Evolutionary conservation across 139 green algal genomes (phyloP).

Genomic region (Closterium sp.): DNA sequence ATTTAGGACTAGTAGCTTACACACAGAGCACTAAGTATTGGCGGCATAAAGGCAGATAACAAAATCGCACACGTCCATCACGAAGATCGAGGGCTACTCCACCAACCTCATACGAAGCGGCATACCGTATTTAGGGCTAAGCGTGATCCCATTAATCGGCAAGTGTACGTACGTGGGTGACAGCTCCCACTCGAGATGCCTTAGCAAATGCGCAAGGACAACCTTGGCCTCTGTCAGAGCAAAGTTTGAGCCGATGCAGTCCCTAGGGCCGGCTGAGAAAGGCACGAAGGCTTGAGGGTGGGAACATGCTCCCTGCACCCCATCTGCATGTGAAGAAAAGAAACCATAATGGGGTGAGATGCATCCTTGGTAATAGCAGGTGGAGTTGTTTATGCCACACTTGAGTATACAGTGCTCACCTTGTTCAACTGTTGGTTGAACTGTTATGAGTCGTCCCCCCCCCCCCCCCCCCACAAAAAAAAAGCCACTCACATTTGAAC

Average conservation of each 20-base stretch:
- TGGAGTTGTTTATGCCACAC: too few species aligned
- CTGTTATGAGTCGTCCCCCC: neutral
- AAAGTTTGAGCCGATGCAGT: slow-evolving; percentile 87
- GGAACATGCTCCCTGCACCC: neutral
- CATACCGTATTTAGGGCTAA: slow-evolving; percentile 37
- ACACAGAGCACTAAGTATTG: too few species aligned
- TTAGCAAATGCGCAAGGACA: slow-evolving; percentile 74
- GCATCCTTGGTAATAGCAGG: neutral
- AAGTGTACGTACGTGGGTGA: slow-evolving; percentile 20
- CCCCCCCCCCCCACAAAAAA: neutral
- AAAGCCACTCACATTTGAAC: too few species aligned
- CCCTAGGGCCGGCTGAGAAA: slow-evolving; percentile 80
- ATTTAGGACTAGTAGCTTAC: too few species aligned
- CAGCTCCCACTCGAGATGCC: slow-evolving; percentile 68
- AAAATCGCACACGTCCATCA: too few species aligned
- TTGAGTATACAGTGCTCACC: neutral
- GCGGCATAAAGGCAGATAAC: too few species aligned
- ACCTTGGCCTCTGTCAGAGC: slow-evolving; percentile 85
- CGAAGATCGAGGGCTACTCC: too few species aligned
- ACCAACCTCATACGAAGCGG: slow-evolving; percentile 9
- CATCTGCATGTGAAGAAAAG: neutral
- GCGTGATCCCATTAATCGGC: slow-evolving; percentile 11
- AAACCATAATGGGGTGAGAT: neutral
- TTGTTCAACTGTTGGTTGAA: neutral
- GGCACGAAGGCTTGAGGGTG: slow-evolving; percentile 63